Percentiles rank a stretch among this genome's conserved stretches.
Conservation (phyloP, 2,329 filamentous ascomycete genomes). For the Gaeumannomyces tritici region DNA sequence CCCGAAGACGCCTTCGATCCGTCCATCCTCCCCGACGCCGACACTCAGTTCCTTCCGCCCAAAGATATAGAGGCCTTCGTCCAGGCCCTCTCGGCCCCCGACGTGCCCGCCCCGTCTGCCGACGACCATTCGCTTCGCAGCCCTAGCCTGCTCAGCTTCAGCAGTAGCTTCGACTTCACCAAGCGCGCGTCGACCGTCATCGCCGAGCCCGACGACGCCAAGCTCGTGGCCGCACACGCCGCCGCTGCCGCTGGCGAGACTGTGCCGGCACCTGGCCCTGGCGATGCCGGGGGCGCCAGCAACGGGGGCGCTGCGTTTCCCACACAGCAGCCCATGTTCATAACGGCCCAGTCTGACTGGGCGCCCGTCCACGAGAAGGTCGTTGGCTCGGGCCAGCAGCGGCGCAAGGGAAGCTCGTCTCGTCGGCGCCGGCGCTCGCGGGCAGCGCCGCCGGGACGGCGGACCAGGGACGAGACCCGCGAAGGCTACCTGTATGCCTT, state of each 20-base stretch:
- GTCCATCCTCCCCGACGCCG: constrained; percentile 64
- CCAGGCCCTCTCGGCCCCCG: constrained; percentile 71
- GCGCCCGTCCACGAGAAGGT: constrained; percentile 73
- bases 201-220: constrained; percentile 21
- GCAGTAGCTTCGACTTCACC: constrained; percentile 29
- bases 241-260: constrained; percentile 27
- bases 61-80: constrained; percentile 72
- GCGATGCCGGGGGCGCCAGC: constrained; percentile 9
- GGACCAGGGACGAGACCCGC: constrained; percentile 81
- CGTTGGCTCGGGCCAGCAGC: constrained; percentile 7
- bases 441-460: constrained; percentile 35
- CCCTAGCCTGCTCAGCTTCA: constrained; percentile 23
- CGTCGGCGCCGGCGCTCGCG: constrained; percentile 21
- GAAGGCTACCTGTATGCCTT: constrained; percentile 87
- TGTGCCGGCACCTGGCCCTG: constrained; percentile 2
- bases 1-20: constrained; percentile 57
- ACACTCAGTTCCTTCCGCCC: constrained; percentile 65
- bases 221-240: constrained; percentile 26
- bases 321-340: constrained; percentile 39
- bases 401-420: constrained; percentile 12
- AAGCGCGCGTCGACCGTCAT: constrained; percentile 26
- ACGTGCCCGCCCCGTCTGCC: constrained; percentile 55
- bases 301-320: not conserved
- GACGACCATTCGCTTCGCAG: constrained; percentile 38
- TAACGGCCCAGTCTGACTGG: constrained; percentile 94